These are phyloP conservation scores for Prillingera fragicola DNA, from an alignment of 1,284 basidiomycete genomes.

Conservation along the genomic window DNA sequence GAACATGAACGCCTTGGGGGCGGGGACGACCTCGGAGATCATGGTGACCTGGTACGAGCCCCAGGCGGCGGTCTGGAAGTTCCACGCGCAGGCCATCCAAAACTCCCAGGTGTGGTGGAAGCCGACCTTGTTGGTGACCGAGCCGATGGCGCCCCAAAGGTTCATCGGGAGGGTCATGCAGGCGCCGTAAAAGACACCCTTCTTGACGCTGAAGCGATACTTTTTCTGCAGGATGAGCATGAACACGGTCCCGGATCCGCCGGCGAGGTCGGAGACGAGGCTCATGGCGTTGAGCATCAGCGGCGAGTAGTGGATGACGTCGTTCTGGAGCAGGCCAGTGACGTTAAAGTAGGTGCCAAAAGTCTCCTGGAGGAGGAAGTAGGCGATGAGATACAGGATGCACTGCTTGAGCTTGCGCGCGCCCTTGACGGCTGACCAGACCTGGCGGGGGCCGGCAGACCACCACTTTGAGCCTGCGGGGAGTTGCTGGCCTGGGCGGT, in stretches of 20 bases:
- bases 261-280: conserved; percentile 7
- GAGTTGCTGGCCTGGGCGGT: conserved; percentile 15
- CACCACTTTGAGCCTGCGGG: conserved; percentile 5
- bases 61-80: conserved; percentile 19
- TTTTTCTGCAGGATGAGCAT: conserved; percentile 9
- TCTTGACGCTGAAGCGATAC: conserved; percentile 9
- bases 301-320: conserved; percentile 15
- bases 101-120: conserved; percentile 9
- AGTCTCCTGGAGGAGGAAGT: conserved; percentile 13
- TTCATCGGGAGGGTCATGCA: neutral
- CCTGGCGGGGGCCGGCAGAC: conserved; percentile 12
- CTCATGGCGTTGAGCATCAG: conserved; percentile 7
- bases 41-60: conserved; percentile 15
- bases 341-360: conserved; percentile 11
- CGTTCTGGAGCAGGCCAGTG: conserved; percentile 12
- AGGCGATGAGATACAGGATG: conserved; percentile 13
- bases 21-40: conserved; percentile 21
- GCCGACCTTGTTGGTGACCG: conserved; percentile 11
- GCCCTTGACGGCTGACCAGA: conserved; percentile 12
- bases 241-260: conserved; percentile 10
- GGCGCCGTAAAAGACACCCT: neutral
- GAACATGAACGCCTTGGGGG: conserved; percentile 19
- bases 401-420: conserved; percentile 10
- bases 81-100: conserved; percentile 1
- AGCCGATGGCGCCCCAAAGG: conserved; percentile 18